Conservation (phyloP, 1,139 yeast genomes). For the Meyerozyma smithsonii region DNA sequence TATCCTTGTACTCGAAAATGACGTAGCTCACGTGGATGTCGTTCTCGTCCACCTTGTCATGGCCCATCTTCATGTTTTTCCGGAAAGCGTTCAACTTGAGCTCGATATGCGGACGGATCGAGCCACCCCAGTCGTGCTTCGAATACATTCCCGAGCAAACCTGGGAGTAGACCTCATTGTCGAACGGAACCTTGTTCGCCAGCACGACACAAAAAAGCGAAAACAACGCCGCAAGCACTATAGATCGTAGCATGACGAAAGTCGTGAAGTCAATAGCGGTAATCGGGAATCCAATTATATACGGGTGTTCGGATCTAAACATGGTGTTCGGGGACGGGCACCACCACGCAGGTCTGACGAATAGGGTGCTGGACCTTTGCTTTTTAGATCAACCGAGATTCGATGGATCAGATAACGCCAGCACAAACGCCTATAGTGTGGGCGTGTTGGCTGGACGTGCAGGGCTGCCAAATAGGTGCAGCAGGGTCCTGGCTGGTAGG, state of each 20-base stretch:
- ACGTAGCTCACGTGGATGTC: conserved; percentile 57
- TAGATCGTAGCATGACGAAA: neutral
- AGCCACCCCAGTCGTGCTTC: conserved; percentile 84
- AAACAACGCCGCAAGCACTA: neutral
- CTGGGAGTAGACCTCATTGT: conserved; percentile 46
- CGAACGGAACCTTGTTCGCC: conserved; percentile 50
- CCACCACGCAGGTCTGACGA: too few relatives aligned
- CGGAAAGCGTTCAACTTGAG: conserved; percentile 38
- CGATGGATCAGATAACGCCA: too few relatives aligned
- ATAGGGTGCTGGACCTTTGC: too few relatives aligned
- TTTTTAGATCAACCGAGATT: neutral
- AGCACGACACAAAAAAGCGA: neutral
- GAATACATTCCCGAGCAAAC: conserved; percentile 89
- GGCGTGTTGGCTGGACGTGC: too few relatives aligned
- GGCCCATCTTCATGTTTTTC: conserved; percentile 22
- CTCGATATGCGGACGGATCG: conserved; percentile 56
- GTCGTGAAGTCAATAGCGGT: neutral
- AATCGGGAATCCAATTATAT: neutral
- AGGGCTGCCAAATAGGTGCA: too few relatives aligned
- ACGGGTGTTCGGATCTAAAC: neutral
- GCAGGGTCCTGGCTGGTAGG: too few relatives aligned
- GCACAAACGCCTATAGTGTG: too few relatives aligned
- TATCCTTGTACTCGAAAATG: conserved; percentile 80
- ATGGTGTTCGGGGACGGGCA: neutral
- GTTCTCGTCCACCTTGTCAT: conserved; percentile 18